Percentiles rank a stretch among this genome's conserved stretches.
These are phyloP conservation scores for Naganishia vishniacii DNA, from an alignment of 768 basidiomycete species.

Conservation along the genomic window DNA sequence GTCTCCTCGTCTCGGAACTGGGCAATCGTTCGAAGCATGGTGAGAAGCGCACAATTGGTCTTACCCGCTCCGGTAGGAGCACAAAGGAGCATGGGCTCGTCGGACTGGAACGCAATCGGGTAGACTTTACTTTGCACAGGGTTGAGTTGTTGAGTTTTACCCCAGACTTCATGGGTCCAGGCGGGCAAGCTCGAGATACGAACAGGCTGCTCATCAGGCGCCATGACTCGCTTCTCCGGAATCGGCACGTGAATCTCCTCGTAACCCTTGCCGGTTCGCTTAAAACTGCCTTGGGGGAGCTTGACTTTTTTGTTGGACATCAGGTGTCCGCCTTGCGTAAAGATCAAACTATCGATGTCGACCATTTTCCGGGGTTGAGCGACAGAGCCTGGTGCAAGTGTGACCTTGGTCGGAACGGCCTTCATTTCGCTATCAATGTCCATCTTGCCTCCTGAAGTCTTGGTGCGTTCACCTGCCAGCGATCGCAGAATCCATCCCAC, in stretches of 20 bases:
- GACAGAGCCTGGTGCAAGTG: slow-evolving; percentile 78
- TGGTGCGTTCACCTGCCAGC: slow-evolving; percentile 66
- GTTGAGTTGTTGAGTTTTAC: slow-evolving; percentile 68
- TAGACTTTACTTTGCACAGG: slow-evolving; percentile 87
- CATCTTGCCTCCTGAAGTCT: slow-evolving; percentile 49
- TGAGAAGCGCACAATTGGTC: slow-evolving; percentile 97
- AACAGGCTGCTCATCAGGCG: slow-evolving; percentile 55
- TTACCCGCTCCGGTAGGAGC: slow-evolving; percentile 98
- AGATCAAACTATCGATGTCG: slow-evolving; percentile 91
- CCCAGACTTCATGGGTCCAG: slow-evolving; percentile 80
- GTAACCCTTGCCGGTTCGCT: slow-evolving; percentile 89
- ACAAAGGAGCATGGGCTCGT: slow-evolving; percentile 90
- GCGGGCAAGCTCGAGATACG: slow-evolving; percentile 66
- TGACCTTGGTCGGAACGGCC: slow-evolving; percentile 72
- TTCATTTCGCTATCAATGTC: slow-evolving; percentile 62
- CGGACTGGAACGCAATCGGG: slow-evolving; percentile 80
- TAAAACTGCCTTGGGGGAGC: slow-evolving; percentile 94
- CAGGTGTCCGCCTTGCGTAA: slow-evolving; percentile 87
- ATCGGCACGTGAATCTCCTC: slow-evolving; percentile 97
- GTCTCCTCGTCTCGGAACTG: slow-evolving; percentile 81
- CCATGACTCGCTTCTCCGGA: slow-evolving; percentile 67
- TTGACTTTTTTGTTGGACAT: slow-evolving; percentile 99
- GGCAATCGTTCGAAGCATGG: slow-evolving; percentile 80
- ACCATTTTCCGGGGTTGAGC: slow-evolving; percentile 73
- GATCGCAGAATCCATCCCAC: slow-evolving; percentile 92